A percentile compares a stretch with the other conserved stretches of the same genome.
phyloP scores from a whole-genome alignment of 805 yeast genomes.

The Monosporozyma aerobia region DNA sequence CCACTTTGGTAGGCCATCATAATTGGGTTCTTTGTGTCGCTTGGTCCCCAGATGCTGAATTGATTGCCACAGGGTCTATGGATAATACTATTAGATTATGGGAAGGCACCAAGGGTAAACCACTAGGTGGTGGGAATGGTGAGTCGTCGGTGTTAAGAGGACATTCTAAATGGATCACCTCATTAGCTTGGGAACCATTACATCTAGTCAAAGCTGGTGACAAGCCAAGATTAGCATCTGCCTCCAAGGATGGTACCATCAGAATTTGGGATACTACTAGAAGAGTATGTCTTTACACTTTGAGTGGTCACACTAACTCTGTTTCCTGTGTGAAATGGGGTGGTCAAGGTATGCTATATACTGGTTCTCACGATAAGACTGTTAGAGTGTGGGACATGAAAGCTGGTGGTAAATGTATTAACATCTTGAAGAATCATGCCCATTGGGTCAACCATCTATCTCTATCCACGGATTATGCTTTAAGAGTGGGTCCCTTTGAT shows the following conservation, averaged over 20 bases:
- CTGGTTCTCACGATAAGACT: constrained; percentile 91
- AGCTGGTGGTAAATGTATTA: constrained; percentile 63
- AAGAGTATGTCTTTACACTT: constrained; percentile 54
- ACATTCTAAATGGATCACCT: constrained; percentile 82
- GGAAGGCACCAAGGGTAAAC: constrained; percentile 69
- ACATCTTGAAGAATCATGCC: constrained; percentile 79
- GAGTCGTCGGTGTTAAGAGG: constrained; percentile 41
- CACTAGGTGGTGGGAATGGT: constrained; percentile 50
- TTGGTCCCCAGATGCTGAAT: constrained; percentile 87
- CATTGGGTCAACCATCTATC: constrained; percentile 98
- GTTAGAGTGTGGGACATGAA: constrained; percentile 83
- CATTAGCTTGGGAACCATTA: constrained; percentile 88
- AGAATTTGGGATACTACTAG: constrained; percentile 80
- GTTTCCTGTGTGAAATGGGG: constrained; percentile 98
- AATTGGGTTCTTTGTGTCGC: constrained; percentile 91
- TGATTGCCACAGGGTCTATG: constrained; percentile 94
- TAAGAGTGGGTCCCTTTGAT: constrained; percentile 84
- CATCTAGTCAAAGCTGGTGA: constrained; percentile 65
- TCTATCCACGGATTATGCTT: constrained; percentile 78
- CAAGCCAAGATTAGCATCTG: constrained; percentile 66
- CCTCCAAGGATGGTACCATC: constrained; percentile 85
- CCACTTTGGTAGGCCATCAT: constrained; percentile 71
- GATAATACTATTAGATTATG: constrained; percentile 82
- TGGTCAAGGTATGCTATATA: constrained; percentile 73
- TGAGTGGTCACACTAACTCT: constrained; percentile 81